phyloP scores from a whole-genome alignment of 768 basidiomycete species.

The Leccinum broughii region DNA sequence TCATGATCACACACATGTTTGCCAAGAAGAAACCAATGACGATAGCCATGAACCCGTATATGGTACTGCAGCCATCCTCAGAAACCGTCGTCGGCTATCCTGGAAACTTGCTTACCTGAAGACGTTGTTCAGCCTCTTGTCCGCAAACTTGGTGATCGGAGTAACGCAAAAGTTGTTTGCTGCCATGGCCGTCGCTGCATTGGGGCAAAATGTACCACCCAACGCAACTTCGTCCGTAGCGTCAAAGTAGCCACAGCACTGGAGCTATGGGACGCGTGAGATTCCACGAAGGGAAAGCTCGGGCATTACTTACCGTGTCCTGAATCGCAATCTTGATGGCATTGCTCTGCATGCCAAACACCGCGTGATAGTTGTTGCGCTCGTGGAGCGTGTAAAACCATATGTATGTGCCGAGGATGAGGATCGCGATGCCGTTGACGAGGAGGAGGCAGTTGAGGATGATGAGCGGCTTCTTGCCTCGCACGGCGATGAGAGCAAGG shows the following conservation, averaged over 20 bases:
- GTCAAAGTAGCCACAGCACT: constrained; percentile 86
- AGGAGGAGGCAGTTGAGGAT: constrained; percentile 77
- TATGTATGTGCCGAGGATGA: constrained; percentile 67
- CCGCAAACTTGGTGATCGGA: constrained; percentile 66
- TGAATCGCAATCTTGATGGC: constrained; percentile 61
- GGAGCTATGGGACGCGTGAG: constrained; percentile 47
- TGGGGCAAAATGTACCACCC: constrained; percentile 62
- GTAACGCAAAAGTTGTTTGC: constrained; percentile 65
- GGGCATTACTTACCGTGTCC: constrained; percentile 55
- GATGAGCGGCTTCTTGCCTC: constrained; percentile 67
- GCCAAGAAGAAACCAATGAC: constrained; percentile 74
- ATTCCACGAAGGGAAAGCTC: background rate
- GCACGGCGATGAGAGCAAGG: constrained; percentile 67
- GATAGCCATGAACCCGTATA: constrained; percentile 85
- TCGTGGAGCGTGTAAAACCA: constrained; percentile 84
- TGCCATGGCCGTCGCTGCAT: constrained; percentile 37
- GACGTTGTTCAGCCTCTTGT: constrained; percentile 72
- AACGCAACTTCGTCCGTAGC: constrained; percentile 57
- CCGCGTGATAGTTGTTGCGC: constrained; percentile 60
- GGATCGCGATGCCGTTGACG: constrained; percentile 56
- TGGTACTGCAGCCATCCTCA: constrained; percentile 39
- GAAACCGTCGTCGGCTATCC: background rate
- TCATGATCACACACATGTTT: constrained; percentile 84
- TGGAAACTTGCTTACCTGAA: constrained; percentile 66
- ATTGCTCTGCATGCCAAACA: constrained; percentile 51